A percentile compares a stretch with the other conserved stretches of the same genome.
phyloP scores from a whole-genome alignment of 1,284 basidiomycete genomes.

The Melanopsichium pennsylvanicum region DNA sequence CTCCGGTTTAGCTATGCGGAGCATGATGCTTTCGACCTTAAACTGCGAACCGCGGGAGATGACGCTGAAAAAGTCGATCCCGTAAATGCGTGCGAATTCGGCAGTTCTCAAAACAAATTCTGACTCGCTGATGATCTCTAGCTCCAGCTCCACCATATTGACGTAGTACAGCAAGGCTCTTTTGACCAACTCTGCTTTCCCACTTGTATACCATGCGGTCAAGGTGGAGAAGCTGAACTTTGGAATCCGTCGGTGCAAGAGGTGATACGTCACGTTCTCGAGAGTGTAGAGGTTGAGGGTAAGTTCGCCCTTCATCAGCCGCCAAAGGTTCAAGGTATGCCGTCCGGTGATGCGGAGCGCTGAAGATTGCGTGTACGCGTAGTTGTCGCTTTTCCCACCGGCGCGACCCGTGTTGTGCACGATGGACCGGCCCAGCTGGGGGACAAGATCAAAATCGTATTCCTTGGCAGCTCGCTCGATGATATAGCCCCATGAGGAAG shows the following conservation, averaged over 20 bases:
- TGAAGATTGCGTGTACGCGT: slow-evolving; percentile 79
- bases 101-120: slow-evolving; percentile 62
- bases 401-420: slow-evolving; percentile 50
- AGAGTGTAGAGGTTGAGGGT: slow-evolving; percentile 83
- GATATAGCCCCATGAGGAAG: slow-evolving; percentile 88
- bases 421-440: slow-evolving; percentile 66
- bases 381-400: slow-evolving; percentile 53
- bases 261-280: slow-evolving; percentile 79
- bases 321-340: slow-evolving; percentile 91
- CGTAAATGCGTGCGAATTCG: slow-evolving; percentile 95
- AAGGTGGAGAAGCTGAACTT: slow-evolving; percentile 76
- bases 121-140: slow-evolving; percentile 57
- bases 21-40: slow-evolving; percentile 98
- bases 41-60: slow-evolving; percentile 94
- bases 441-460: slow-evolving; percentile 64
- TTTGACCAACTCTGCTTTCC: slow-evolving; percentile 16
- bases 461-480: slow-evolving; percentile 71
- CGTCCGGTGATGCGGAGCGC: slow-evolving; percentile 85
- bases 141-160: slow-evolving; percentile 45
- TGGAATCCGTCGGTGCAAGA: slow-evolving; percentile 70
- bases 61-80: slow-evolving; percentile 95
- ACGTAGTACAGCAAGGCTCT: slow-evolving; percentile 51
- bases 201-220: slow-evolving; percentile 74
- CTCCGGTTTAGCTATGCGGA: slow-evolving; percentile 96
- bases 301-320: slow-evolving; percentile 86